Evolutionary conservation across 2,329 filamentous ascomycete species (phyloP).

Genomic region (Tolypocladium ophioglossoides): DNA sequence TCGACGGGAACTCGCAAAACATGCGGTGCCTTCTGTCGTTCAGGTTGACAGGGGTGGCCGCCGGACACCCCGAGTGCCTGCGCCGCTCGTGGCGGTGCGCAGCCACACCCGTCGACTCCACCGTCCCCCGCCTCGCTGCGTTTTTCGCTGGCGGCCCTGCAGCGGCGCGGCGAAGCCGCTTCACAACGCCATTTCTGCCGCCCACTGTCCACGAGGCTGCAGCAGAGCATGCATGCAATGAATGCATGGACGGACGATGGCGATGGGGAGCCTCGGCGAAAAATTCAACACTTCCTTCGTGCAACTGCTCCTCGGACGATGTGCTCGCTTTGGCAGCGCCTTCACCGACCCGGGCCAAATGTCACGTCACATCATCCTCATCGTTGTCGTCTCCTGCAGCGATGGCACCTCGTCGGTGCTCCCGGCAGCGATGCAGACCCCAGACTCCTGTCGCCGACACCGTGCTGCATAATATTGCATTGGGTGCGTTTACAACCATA

Average conservation of each 20-base stretch:
- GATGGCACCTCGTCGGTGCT: background rate
- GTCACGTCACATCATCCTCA: background rate
- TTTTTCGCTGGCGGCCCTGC: background rate
- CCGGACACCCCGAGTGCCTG: background rate
- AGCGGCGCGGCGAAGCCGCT: background rate
- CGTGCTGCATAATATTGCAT: background rate
- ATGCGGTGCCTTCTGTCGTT: background rate
- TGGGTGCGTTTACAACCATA: background rate
- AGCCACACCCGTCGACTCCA: background rate
- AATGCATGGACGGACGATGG: too few species aligned
- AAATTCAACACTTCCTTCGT: background rate
- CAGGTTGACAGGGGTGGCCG: slow-evolving; percentile 1
- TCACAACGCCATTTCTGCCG: background rate
- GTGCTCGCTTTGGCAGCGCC: background rate
- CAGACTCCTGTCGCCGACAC: too few species aligned
- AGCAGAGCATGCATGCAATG: background rate
- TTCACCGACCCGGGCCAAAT: background rate
- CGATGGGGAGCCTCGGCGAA: background rate
- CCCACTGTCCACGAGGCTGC: background rate
- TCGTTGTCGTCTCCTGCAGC: background rate
- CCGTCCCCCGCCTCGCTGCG: background rate
- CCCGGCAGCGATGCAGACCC: background rate
- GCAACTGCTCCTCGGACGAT: background rate
- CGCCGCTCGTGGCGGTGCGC: slow-evolving; percentile 2
- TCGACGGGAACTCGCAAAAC: too few species aligned